Percentiles rank a stretch among this genome's conserved stretches.
Conservation (phyloP, 805 yeast genomes). For the Metschnikowia orientalis region DNA sequence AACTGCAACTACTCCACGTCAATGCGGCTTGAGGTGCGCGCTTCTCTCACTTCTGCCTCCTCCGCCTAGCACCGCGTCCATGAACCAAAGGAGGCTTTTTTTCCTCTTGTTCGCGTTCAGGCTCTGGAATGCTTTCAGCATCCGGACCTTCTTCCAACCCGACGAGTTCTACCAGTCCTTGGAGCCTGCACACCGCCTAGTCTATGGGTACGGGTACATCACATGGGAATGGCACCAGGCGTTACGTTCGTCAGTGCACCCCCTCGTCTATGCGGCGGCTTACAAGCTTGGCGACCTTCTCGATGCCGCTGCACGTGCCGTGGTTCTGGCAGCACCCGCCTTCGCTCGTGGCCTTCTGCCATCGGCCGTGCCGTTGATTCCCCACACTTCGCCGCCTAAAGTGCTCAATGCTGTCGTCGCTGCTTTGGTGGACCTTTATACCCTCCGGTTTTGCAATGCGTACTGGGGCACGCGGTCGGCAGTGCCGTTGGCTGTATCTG, state of each 20-base stretch:
- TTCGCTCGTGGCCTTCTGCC: too few species aligned
- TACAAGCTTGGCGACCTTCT: slow-evolving; percentile 29
- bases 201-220: slow-evolving; percentile 73
- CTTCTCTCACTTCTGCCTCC: too few species aligned
- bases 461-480: slow-evolving; percentile 36
- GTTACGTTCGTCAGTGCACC: slow-evolving; percentile 75
- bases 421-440: slow-evolving; percentile 62
- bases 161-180: slow-evolving; percentile 92
- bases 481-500: slow-evolving; percentile 45
- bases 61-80: background rate
- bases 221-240: slow-evolving; percentile 94
- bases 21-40: too few species aligned
- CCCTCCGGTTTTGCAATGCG: slow-evolving; percentile 44
- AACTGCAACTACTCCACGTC: too few species aligned
- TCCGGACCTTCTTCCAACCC: slow-evolving; percentile 83
- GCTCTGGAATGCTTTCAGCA: slow-evolving; percentile 57
- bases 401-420: slow-evolving; percentile 65
- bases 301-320: slow-evolving; percentile 22
- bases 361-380: too few species aligned
- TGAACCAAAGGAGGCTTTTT: slow-evolving; percentile 2
- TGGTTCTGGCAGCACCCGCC: too few species aligned
- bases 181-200: slow-evolving; percentile 81
- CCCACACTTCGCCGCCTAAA: slow-evolving; percentile 48
- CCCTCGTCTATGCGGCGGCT: slow-evolving; percentile 57
- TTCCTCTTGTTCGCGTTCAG: slow-evolving; percentile 37